phyloP scores from a whole-genome alignment of 2,329 filamentous ascomycete species.

The Colletotrichum kahawae region DNA sequence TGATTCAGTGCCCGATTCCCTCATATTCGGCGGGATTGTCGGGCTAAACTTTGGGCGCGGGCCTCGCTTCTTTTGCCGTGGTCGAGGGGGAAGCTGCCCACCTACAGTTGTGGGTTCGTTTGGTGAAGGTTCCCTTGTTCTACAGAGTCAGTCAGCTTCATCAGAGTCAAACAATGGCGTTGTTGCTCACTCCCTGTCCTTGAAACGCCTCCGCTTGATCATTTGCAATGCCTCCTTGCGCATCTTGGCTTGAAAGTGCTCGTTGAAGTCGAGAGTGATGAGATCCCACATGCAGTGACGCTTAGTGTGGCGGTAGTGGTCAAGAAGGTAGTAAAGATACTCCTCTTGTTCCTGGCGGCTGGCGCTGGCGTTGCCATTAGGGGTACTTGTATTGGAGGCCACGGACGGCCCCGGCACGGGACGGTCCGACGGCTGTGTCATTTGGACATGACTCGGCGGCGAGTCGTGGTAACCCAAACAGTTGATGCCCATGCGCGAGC shows the following conservation, averaged over 20 bases:
- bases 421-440: conserved; percentile 5
- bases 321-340: conserved; percentile 19
- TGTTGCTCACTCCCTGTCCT: conserved; percentile 11
- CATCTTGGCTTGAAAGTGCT: conserved; percentile 17
- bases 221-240: conserved; percentile 20
- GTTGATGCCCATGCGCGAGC: conserved; percentile 20
- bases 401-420: conserved; percentile 2
- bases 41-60: conserved; percentile 6
- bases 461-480: conserved; percentile 14
- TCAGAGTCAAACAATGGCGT: too few species aligned
- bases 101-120: background rate
- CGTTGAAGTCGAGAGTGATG: conserved; percentile 19
- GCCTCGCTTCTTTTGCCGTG: conserved; percentile 1
- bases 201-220: conserved; percentile 19
- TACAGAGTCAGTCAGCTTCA: background rate
- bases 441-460: conserved; percentile 18
- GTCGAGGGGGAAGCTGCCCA: background rate
- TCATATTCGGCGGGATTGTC: background rate
- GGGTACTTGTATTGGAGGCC: background rate
- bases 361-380: conserved; percentile 2
- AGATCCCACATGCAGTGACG: conserved; percentile 21
- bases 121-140: conserved; percentile 5
- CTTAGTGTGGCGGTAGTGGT: conserved; percentile 20
- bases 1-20: background rate
- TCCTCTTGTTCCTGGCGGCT: conserved; percentile 20